These are phyloP conservation scores for Chaetoscypha palmicola DNA, from an alignment of 2,329 filamentous ascomycete genomes.

Conservation along the genomic window DNA sequence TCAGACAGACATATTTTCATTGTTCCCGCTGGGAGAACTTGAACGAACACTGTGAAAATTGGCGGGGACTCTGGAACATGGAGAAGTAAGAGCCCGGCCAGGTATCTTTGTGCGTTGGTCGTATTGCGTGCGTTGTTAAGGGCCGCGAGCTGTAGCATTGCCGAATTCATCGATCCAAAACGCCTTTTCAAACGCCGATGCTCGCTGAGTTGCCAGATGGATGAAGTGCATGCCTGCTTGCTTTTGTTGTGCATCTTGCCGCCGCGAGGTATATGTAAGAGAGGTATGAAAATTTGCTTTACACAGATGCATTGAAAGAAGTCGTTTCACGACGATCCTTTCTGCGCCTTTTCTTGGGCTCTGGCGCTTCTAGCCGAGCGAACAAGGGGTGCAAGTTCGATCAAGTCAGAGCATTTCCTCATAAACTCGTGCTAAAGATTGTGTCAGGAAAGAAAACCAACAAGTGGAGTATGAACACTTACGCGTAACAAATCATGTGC, in stretches of 20 bases:
- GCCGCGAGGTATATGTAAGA: conserved; percentile 11
- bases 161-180: too few species aligned
- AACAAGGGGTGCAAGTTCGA: conserved; percentile 78
- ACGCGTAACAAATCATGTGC: conserved; percentile 91
- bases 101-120: too few species aligned
- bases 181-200: neutral
- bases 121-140: too few species aligned
- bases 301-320: neutral
- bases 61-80: too few species aligned
- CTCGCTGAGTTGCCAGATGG: neutral
- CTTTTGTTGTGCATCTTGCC: conserved; percentile 11
- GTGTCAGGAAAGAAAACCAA: conserved; percentile 17
- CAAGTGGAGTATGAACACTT: conserved; percentile 36
- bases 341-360: conserved; percentile 75
- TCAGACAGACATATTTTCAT: too few species aligned
- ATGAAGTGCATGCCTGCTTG: neutral
- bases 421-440: conserved; percentile 67
- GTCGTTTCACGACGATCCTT: conserved; percentile 35
- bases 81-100: too few species aligned
- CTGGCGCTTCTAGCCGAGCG: conserved; percentile 77
- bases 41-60: too few species aligned
- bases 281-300: conserved; percentile 1
- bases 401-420: conserved; percentile 65
- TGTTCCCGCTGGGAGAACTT: too few species aligned
- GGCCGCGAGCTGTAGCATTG: too few species aligned